Evolutionary conservation across 2,329 filamentous ascomycete species (phyloP).

Genomic region (Ambrosiella xylebori): DNA sequence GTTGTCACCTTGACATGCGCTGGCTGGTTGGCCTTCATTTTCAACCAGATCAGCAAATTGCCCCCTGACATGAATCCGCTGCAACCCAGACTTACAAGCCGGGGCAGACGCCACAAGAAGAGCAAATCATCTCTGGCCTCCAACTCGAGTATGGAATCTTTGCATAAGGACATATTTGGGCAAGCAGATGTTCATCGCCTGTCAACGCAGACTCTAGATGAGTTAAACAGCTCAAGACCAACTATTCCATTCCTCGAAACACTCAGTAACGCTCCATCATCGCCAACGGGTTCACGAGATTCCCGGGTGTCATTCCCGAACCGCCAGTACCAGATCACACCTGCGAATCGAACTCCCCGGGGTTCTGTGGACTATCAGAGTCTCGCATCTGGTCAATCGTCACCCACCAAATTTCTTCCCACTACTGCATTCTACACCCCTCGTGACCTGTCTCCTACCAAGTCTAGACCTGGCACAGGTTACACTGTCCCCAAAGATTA

Average conservation of each 20-base stretch:
- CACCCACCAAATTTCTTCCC: slow-evolving; percentile 4
- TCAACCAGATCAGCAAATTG: slow-evolving; percentile 63
- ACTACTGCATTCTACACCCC: slow-evolving; percentile 5
- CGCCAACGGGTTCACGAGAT: slow-evolving; percentile 31
- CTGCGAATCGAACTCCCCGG: slow-evolving; percentile 17
- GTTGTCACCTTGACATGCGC: slow-evolving; percentile 52
- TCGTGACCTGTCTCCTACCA: slow-evolving; percentile 6
- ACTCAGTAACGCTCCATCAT: slow-evolving; percentile 44
- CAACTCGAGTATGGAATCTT: slow-evolving; percentile 15
- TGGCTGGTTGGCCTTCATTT: slow-evolving; percentile 58
- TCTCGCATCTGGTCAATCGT: slow-evolving; percentile 28
- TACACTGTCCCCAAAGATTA: slow-evolving; percentile 1
- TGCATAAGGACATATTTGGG: slow-evolving; percentile 9
- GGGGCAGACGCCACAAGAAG: slow-evolving; percentile 49
- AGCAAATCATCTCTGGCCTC: slow-evolving; percentile 44
- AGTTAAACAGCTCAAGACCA: slow-evolving; percentile 21
- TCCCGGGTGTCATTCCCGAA: slow-evolving; percentile 38
- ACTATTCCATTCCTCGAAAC: slow-evolving; percentile 69
- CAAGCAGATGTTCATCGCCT: slow-evolving; percentile 6
- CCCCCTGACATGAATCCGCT: slow-evolving; percentile 93
- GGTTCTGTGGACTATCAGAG: slow-evolving; percentile 18
- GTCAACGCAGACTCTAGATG: slow-evolving; percentile 6
- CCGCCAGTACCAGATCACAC: slow-evolving; percentile 35
- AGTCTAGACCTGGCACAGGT: slow-evolving; percentile 16
- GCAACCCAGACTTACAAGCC: slow-evolving; percentile 67